Conservation (phyloP, 177 flowering plant species). For the Vitis hybrid region DNA sequence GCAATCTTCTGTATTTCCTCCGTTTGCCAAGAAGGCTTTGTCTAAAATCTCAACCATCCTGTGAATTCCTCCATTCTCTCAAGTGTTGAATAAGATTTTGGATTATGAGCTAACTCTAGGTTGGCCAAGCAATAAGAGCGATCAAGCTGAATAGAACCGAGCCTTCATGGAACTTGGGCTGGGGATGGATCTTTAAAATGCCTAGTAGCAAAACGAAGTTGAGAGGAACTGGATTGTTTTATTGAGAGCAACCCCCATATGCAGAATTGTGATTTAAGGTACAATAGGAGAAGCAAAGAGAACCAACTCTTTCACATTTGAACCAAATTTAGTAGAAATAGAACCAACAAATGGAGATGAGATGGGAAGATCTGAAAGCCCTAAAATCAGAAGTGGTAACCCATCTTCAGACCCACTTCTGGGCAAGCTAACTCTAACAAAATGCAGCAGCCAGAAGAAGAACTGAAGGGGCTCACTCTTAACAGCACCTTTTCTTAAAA, state of each 20-base stretch:
- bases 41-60: no score
- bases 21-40: no score
- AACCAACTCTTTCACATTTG: slow-evolving; percentile 10
- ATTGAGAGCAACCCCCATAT: neutral
- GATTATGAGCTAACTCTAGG: no score
- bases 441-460: no score
- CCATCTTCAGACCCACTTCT: slow-evolving; percentile 5
- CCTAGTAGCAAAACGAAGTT: neutral
- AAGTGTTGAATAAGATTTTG: no score
- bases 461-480: no score
- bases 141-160: no score
- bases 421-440: neutral
- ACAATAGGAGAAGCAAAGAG: neutral
- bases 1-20: no score
- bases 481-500: neutral
- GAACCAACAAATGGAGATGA: slow-evolving; percentile 18
- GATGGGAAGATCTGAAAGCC: neutral
- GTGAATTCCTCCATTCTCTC: no score
- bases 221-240: neutral
- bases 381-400: slow-evolving; percentile 9
- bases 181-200: neutral
- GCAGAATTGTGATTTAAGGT: neutral
- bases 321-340: slow-evolving; percentile 9
- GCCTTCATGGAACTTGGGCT: no score
- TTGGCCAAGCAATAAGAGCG: no score